Conservation (phyloP, 139 green algal genomes). For the Chlamydomonas applanata region DNA sequence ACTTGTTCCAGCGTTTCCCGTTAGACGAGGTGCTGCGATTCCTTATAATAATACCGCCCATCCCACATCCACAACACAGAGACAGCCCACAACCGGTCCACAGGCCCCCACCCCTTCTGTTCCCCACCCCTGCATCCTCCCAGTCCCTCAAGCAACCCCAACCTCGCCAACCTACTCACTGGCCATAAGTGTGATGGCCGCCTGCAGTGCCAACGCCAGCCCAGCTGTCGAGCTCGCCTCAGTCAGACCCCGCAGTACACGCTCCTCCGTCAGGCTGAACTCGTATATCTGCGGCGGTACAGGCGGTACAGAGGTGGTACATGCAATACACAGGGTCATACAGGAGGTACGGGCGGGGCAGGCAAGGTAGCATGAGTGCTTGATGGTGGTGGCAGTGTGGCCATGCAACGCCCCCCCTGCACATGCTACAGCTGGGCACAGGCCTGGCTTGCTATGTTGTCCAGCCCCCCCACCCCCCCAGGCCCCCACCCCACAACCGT, state of each 20-base stretch:
- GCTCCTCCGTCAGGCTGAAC: conserved; percentile 8
- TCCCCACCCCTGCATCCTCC: background rate
- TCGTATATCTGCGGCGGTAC: conserved; percentile 6
- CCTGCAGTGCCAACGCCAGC: conserved; percentile 26
- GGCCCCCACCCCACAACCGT: too few relatives aligned
- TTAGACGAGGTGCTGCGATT: background rate
- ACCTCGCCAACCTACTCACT: conserved; percentile 15
- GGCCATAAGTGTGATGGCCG: conserved; percentile 22
- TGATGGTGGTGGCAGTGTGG: too few relatives aligned
- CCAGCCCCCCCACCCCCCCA: too few relatives aligned
- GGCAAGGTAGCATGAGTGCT: too few relatives aligned
- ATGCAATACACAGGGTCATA: too few relatives aligned
- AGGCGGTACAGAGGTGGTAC: too few relatives aligned
- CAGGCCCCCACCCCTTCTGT: background rate
- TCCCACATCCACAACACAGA: background rate
- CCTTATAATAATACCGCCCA: too few relatives aligned
- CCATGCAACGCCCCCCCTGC: too few relatives aligned
- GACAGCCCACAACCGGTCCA: background rate
- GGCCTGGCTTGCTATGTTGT: too few relatives aligned
- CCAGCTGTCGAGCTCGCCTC: conserved; percentile 12
- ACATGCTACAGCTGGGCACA: too few relatives aligned
- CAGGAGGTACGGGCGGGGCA: too few relatives aligned
- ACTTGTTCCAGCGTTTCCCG: too few relatives aligned
- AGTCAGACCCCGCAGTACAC: conserved; percentile 2
- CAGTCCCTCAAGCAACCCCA: conserved; percentile 7